Percentiles rank a stretch among this genome's conserved stretches.
Conservation (phyloP, 169 alveolate genomes). For the Plasmodium inui region DNA sequence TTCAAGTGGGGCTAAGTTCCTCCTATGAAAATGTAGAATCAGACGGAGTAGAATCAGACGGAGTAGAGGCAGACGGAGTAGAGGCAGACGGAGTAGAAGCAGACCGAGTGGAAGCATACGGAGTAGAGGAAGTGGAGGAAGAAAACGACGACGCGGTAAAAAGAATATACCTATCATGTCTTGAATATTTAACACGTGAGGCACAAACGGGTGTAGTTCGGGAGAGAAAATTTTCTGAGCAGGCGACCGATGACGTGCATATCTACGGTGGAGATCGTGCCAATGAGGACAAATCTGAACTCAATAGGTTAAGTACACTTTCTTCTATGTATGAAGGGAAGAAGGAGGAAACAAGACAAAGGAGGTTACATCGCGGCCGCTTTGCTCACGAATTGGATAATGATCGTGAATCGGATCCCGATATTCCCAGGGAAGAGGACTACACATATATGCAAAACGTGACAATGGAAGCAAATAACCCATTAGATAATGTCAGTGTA, state of each 20-base stretch:
- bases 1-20: not conserved
- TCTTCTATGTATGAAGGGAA: not conserved
- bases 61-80: too few species aligned
- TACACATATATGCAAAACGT: not conserved
- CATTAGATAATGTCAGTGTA: not conserved
- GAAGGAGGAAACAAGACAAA: not conserved
- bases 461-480: not conserved
- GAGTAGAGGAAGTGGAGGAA: not conserved
- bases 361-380: not conserved
- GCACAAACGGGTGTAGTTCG: not conserved
- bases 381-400: not conserved
- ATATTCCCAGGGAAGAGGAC: not conserved
- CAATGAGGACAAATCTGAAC: not conserved
- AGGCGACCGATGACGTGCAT: not conserved
- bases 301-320: not conserved
- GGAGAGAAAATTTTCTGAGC: not conserved
- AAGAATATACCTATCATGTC: not conserved
- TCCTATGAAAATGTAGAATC: not conserved
- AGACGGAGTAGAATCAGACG: too few species aligned
- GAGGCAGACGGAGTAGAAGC: not conserved
- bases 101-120: too few species aligned
- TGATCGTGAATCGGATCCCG: not conserved
- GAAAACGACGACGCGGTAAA: not conserved
- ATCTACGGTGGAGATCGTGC: not conserved
- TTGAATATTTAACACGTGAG: constrained; percentile 10